Evolutionary conservation across 1,139 yeast species (phyloP).

Genomic region (Schizosaccharomyces versatilis): DNA sequence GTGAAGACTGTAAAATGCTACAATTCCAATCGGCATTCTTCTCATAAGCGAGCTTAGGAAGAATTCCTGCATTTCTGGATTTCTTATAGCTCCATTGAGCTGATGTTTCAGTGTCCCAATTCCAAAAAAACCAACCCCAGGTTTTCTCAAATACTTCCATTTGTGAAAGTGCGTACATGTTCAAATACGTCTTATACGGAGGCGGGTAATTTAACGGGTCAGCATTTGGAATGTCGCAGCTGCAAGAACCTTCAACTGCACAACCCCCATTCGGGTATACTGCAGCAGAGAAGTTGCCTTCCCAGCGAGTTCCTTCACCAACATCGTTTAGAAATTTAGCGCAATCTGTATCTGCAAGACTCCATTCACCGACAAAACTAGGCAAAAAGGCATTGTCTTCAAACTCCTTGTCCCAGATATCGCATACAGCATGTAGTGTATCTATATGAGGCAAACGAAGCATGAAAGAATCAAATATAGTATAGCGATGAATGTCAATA

Average conservation of each 20-base stretch:
- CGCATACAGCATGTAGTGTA: constrained; percentile 18
- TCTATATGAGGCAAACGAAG: constrained; percentile 38
- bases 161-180: constrained; percentile 19
- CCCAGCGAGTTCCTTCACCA: constrained; percentile 67
- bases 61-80: constrained; percentile 17
- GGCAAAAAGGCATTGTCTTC: constrained; percentile 54
- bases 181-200: constrained; percentile 17
- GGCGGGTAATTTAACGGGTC: constrained; percentile 16
- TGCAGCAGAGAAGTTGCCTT: constrained; percentile 25
- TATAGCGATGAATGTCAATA: constrained; percentile 37
- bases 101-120: constrained; percentile 17
- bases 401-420: constrained; percentile 26
- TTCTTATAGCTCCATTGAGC: constrained; percentile 21
- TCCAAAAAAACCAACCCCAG: constrained; percentile 19
- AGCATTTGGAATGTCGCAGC: constrained; percentile 16
- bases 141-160: constrained; percentile 18
- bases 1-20: not conserved
- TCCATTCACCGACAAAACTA: constrained; percentile 66
- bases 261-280: constrained; percentile 14
- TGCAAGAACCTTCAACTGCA: constrained; percentile 16
- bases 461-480: constrained; percentile 35
- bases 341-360: constrained; percentile 87
- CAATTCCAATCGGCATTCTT: not conserved
- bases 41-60: constrained; percentile 18
- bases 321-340: constrained; percentile 73